A percentile compares a stretch with the other conserved stretches of the same genome.
These are phyloP conservation scores for Pisolithus tinctorius DNA, from an alignment of 768 basidiomycete genomes.

Conservation along the genomic window DNA sequence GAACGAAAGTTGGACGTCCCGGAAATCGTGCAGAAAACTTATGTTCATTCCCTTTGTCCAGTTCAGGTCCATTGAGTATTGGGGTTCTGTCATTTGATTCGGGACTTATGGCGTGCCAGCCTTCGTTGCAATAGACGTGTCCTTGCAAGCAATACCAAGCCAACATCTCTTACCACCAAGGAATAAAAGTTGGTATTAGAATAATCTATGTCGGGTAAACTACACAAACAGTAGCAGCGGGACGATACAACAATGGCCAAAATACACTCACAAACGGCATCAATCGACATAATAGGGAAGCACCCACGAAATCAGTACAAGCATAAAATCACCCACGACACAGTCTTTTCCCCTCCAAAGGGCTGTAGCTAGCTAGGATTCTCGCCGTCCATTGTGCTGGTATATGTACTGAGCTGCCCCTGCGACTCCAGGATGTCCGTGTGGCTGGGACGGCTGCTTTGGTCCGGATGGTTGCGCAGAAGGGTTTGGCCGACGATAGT, in stretches of 20 bases:
- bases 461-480: conserved; percentile 13
- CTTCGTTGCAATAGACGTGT: no score
- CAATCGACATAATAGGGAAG: not conserved
- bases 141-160: not conserved
- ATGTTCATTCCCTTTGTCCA: no score
- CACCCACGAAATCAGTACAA: not conserved
- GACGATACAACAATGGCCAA: not conserved
- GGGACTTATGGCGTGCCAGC: no score
- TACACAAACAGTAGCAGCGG: not conserved
- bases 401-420: conserved; percentile 38
- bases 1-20: no score
- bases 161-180: not conserved
- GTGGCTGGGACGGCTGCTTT: conserved; percentile 16
- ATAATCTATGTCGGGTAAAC: not conserved
- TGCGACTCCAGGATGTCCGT: conserved; percentile 15
- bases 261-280: not conserved
- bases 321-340: not conserved
- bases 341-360: no score
- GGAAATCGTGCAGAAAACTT: no score
- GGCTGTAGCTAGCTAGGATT: conserved; percentile 8
- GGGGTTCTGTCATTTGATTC: not conserved
- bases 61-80: not conserved
- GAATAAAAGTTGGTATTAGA: not conserved
- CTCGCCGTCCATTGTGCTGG: conserved; percentile 36
- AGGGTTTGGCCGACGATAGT: conserved; percentile 46